Evolutionary conservation across 1,284 basidiomycete species (phyloP).

Genomic region (Pseudozyma sp.): DNA sequence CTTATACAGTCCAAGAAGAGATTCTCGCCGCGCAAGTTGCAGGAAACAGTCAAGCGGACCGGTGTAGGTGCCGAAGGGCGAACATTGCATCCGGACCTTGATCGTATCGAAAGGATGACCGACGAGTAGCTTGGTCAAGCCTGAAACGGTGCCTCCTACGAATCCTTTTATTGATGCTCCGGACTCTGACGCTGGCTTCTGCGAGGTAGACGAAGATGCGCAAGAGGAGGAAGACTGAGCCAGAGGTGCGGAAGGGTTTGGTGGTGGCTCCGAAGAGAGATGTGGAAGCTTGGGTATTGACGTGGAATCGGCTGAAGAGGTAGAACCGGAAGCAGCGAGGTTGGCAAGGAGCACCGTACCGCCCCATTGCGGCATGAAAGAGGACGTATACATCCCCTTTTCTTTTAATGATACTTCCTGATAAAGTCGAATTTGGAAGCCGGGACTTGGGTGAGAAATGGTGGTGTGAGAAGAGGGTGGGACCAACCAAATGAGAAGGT

Average conservation of each 20-base stretch:
- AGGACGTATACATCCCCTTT: constrained; percentile 21
- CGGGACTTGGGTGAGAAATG: neutral
- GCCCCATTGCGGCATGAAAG: constrained; percentile 30
- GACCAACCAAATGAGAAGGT: neutral
- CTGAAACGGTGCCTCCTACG: constrained; percentile 68
- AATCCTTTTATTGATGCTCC: constrained; percentile 66
- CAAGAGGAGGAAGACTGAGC: neutral
- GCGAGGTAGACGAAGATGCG: neutral
- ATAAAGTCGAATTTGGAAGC: neutral
- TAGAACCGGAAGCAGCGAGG: constrained; percentile 8
- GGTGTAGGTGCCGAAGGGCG: constrained; percentile 77
- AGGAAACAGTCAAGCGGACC: constrained; percentile 78
- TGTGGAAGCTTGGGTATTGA: constrained; percentile 27
- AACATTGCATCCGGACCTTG: constrained; percentile 81
- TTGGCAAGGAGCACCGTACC: constrained; percentile 9
- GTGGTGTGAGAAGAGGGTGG: neutral
- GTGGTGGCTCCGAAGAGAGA: constrained; percentile 27
- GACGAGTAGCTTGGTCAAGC: constrained; percentile 70
- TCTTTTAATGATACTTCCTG: neutral
- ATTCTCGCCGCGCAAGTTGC: constrained; percentile 76
- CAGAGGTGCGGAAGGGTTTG: constrained; percentile 20
- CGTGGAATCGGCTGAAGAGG: neutral
- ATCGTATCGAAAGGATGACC: constrained; percentile 75
- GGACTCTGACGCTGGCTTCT: constrained; percentile 11
- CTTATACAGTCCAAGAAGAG: constrained; percentile 68